Evolutionary conservation across 768 basidiomycete genomes (phyloP), one percentile per base, ranked within the genome.

Genomic region (Rhodosporidiobolus odoratus): DNA sequence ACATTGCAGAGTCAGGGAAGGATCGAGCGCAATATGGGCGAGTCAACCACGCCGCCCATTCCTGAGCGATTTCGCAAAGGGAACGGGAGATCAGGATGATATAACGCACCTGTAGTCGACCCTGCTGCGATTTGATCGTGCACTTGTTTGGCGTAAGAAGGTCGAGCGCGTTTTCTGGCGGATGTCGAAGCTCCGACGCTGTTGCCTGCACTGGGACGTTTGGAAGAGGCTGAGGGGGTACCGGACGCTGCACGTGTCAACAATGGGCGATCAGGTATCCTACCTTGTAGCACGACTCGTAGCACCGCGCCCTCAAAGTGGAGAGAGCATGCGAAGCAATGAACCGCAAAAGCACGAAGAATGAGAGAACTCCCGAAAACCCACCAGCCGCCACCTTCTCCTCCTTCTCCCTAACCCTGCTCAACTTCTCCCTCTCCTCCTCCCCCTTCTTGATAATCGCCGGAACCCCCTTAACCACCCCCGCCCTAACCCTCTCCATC

Each of bases 401-500:
- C 66, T 74, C 74, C 40, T 61, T 57, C 67, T 69, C 63, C 40
- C 32, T 27, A 35, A 59, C 34, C 47, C 45, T 58, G 23, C n/a
- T 25, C 32, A 64, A 17, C 56, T 53, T 63, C 64, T 71, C 66
- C 30, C 56, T 41, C 40, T 37, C 73, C 50, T 69, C 75, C 47
- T 57, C 63, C 35, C 64, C 73, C 41, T 69, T 63, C 62, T 62
- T 62, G 21, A 50, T 57, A 41, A 74, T 71, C 63, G 76, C 73
- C 59, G 73, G 73, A 8, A 74, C 73, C 1, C 62, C 79, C 41
- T 78, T 79, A 45, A 83, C 72, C 58, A 93, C 92, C 45, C 83
- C 76, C 74, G 88, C 87, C 70, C 92, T 83, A 48, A 86, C 83
- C 45, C 82, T 80, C 40, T 88, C 86, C 91, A 92, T 93, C 75